phyloP scores from a whole-genome alignment of 2,329 filamentous ascomycete genomes.

The Periconia macrospinosa region DNA sequence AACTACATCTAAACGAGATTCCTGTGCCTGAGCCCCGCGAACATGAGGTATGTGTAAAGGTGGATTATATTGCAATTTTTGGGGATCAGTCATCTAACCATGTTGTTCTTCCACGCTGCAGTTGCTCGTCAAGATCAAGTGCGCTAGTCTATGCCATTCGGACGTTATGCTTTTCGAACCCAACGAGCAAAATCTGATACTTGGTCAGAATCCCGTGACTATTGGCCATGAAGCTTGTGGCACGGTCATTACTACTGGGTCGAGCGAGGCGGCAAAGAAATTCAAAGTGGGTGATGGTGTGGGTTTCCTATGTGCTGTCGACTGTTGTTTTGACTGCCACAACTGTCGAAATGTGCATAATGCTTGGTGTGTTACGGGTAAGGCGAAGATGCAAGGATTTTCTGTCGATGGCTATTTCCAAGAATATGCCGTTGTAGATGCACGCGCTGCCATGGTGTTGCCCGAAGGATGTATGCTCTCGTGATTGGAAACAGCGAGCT shows the following conservation, averaged over 20 bases:
- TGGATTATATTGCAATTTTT: too few species aligned
- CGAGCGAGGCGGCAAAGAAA: slow-evolving; percentile 22
- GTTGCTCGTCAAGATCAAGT: slow-evolving; percentile 44
- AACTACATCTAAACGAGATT: slow-evolving; percentile 48
- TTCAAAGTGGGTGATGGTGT: slow-evolving; percentile 37
- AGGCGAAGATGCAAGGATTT: slow-evolving; percentile 36
- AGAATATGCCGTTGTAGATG: slow-evolving; percentile 35
- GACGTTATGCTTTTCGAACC: slow-evolving; percentile 43
- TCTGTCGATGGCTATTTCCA: slow-evolving; percentile 31
- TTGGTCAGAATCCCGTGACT: slow-evolving; percentile 34
- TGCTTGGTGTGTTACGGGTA: slow-evolving; percentile 29
- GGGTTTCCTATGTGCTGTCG: slow-evolving; percentile 35
- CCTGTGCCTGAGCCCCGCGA: slow-evolving; percentile 47
- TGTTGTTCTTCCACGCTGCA: too few species aligned
- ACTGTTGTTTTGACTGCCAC: slow-evolving; percentile 37
- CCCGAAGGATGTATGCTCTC: slow-evolving; percentile 24
- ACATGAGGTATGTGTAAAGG: slow-evolving; percentile 47
- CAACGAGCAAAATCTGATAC: slow-evolving; percentile 36
- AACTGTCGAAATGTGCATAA: slow-evolving; percentile 34
- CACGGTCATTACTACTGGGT: slow-evolving; percentile 26
- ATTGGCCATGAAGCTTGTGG: slow-evolving; percentile 39
- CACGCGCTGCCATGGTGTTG: slow-evolving; percentile 29
- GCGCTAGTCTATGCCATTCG: slow-evolving; percentile 46
- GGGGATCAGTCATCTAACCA: too few species aligned
- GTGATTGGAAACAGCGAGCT: neutral